Base-by-base conservation (phyloP, 2,329 filamentous ascomycete genomes). In the Exophiala lecanii-corni region DNA sequence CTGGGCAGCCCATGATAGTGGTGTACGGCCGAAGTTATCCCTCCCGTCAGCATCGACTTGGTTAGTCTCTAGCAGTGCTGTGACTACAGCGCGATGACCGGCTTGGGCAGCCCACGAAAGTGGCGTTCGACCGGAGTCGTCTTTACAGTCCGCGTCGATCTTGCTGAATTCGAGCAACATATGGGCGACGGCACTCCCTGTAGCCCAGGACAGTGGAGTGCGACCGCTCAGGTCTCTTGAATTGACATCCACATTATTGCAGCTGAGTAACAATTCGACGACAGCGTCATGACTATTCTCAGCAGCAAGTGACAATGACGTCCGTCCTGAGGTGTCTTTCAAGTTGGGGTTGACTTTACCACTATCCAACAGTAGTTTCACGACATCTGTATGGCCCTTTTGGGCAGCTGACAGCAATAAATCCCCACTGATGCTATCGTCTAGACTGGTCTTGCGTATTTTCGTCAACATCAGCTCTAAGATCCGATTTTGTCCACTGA, bases 301-400 rank as follows among this genome's bases (percentile, higher is more conserved):
- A 20, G 55, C 55, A 16, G n/a, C n/a, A n/a, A n/a, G n/a, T n/a
- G n/a, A n/a, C n/a, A n/a, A n/a, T n/a, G n/a, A n/a, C n/a, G n/a
- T n/a, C n/a, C n/a, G n/a, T n/a, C n/a, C n/a, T n/a, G n/a, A n/a
- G n/a, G n/a, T n/a, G n/a, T n/a, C n/a, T n/a, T n/a, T n/a, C n/a
- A n/a, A n/a, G n/a, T n/a, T n/a, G n/a, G 45, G 35, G n/a, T 53
- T 40, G 12, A 55, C 41, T 26, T 41, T 50, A 13, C 44, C 43
- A n/a, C 48, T 54, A n/a, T 43, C 49, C 6, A 62, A 37, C 16
- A 63, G 50, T 35, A 59, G 41, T 18, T 47, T 48, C 3, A 59
- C 53, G 9, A 62, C 50, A 23, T 50, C 53, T 31, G 48, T 45
- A 17, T 55, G 52, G 5, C 53, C 53, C 12, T 56, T 41, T 46